A percentile compares a stretch with the other conserved stretches of the same genome.
Evolutionary conservation across 805 yeast species (phyloP).

Genomic region (Zygosaccharomyces bisporus): DNA sequence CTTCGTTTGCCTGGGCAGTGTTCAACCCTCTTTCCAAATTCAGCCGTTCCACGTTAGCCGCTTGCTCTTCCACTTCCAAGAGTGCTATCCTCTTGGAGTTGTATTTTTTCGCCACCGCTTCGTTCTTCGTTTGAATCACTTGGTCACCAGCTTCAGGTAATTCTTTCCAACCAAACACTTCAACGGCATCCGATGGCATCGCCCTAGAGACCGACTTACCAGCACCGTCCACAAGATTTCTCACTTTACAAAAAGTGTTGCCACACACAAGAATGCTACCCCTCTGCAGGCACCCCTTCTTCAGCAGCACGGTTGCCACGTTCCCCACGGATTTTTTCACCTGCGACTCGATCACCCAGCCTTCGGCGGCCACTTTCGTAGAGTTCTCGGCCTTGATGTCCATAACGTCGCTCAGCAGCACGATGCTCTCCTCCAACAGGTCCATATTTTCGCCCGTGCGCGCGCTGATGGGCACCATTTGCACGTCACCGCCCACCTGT

Average conservation of each 20-base stretch:
- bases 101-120: constrained; percentile 71
- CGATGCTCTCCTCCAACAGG: constrained; percentile 81
- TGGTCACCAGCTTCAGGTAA: constrained; percentile 89
- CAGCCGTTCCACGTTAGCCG: constrained; percentile 61
- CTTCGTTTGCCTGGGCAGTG: constrained; percentile 49
- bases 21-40: constrained; percentile 59
- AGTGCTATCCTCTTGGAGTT: constrained; percentile 62
- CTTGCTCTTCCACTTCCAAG: constrained; percentile 52
- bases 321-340: constrained; percentile 78
- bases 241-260: constrained; percentile 77
- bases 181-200: constrained; percentile 85
- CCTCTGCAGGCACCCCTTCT: constrained; percentile 67
- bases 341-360: constrained; percentile 86
- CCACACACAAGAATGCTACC: constrained; percentile 86
- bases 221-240: constrained; percentile 68
- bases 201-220: constrained; percentile 64
- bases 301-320: constrained; percentile 78
- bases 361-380: constrained; percentile 55
- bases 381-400: constrained; percentile 63
- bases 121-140: constrained; percentile 70
- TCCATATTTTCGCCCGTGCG: constrained; percentile 88
- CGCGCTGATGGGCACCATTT: constrained; percentile 83
- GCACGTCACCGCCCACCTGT: constrained; percentile 93
- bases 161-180: constrained; percentile 90
- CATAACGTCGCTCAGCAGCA: constrained; percentile 76